phyloP scores from a whole-genome alignment of 2,329 filamentous ascomycete species.

The Paecilomyces niveus region DNA sequence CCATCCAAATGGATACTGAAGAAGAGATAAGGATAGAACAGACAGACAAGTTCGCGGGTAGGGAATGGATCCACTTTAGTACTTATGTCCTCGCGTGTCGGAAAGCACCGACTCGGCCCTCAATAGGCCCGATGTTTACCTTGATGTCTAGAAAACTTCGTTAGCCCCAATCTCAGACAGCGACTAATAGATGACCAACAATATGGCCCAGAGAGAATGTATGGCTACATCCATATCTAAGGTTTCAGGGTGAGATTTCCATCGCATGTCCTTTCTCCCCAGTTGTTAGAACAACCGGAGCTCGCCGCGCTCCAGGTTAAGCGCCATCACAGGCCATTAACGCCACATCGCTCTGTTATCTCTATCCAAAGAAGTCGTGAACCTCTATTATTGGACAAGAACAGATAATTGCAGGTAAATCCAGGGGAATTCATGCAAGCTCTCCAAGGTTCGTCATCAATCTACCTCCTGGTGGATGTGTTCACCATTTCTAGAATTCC shows the following conservation, averaged over 20 bases:
- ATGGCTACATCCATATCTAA: not conserved
- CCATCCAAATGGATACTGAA: not conserved
- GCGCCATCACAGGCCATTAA: not conserved
- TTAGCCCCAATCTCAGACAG: not conserved
- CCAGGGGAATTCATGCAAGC: no score
- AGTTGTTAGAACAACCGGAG: not conserved
- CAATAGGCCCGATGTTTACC: not conserved
- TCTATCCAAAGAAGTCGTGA: not conserved
- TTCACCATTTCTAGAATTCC: no score
- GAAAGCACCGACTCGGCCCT: not conserved
- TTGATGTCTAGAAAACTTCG: not conserved
- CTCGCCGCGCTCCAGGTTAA: not conserved
- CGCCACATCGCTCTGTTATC: not conserved
- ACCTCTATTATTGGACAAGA: no score
- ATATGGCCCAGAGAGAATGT: not conserved
- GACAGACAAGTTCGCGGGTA: no score
- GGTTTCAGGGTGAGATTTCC: not conserved
- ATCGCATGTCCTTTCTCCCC: not conserved
- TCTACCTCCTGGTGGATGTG: no score
- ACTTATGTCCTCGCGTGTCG: not conserved
- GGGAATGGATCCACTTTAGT: no score
- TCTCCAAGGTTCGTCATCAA: no score
- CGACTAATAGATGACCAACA: not conserved
- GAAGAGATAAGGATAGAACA: not conserved
- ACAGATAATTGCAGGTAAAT: no score